Evolutionary conservation across 129 eudicot genomes (phyloP).

Genomic region (Deinandra increscens): DNA sequence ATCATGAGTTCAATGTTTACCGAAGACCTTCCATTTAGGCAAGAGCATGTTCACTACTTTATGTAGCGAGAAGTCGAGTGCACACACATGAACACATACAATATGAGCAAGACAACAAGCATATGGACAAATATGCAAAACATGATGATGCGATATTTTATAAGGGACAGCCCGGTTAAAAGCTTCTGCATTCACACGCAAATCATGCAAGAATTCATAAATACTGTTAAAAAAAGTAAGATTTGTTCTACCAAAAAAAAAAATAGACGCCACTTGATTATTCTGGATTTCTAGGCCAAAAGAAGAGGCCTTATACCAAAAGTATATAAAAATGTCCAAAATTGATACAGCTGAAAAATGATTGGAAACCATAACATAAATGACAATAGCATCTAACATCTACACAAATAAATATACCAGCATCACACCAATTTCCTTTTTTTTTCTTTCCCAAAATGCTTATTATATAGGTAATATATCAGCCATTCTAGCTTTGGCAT

Average conservation of each 20-base stretch:
- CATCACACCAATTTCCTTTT: no score
- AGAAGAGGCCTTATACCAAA: conserved; percentile 14
- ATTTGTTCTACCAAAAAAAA: background rate
- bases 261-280: conserved; percentile 25
- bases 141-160: no score
- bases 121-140: no score
- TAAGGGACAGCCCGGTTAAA: background rate
- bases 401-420: background rate
- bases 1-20: background rate
- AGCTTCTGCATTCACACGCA: background rate
- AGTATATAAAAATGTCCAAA: conserved; percentile 23
- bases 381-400: conserved; percentile 14
- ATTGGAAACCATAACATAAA: conserved; percentile 9
- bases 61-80: background rate
- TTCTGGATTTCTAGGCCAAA: conserved; percentile 12
- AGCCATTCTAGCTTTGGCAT: conserved; percentile 68
- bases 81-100: no score
- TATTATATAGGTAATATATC: conserved; percentile 53
- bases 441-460: no score
- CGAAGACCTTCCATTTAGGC: no score
- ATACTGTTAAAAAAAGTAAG: no score
- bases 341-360: conserved; percentile 9
- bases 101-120: no score
- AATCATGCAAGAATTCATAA: no score
- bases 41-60: background rate